Evolutionary conservation across 352 stramenopile genomes (phyloP).

Genomic region (Phytophthora meadii): DNA sequence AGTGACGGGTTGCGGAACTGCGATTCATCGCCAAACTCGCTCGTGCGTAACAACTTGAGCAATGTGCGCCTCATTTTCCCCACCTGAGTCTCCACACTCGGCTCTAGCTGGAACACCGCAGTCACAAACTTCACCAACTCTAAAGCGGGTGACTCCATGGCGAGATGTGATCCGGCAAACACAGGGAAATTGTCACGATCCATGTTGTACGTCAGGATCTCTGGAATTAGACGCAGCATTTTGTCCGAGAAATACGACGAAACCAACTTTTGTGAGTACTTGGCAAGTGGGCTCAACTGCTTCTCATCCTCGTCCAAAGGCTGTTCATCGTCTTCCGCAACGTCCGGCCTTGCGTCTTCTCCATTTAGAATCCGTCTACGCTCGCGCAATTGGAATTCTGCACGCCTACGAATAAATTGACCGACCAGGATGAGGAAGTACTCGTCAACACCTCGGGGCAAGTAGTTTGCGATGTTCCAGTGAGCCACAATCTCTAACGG

Average conservation of each 20-base stretch:
- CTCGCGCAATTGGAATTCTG: conserved; percentile 60
- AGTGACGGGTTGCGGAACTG: conserved; percentile 95
- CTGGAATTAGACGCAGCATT: conserved; percentile 74
- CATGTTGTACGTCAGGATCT: conserved; percentile 80
- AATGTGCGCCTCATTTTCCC: conserved; percentile 92
- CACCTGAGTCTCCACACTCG: conserved; percentile 90
- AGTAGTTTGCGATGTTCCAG: conserved; percentile 91
- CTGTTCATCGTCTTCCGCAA: conserved; percentile 35
- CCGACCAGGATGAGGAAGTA: conserved; percentile 92
- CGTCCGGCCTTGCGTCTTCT: conserved; percentile 21
- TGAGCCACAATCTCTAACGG: conserved; percentile 79
- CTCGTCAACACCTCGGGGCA: conserved; percentile 83
- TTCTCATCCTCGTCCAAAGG: conserved; percentile 61
- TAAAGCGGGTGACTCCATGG: conserved; percentile 90
- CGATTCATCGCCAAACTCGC: conserved; percentile 81
- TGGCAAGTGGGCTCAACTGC: conserved; percentile 57
- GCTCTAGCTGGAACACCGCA: conserved; percentile 94
- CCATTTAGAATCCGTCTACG: conserved; percentile 28
- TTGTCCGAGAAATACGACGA: conserved; percentile 82
- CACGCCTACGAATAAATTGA: conserved; percentile 84
- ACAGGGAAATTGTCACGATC: conserved; percentile 77
- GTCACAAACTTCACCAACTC: conserved; percentile 98
- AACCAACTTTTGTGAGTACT: conserved; percentile 79
- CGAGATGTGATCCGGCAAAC: conserved; percentile 86
- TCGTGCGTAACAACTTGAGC: conserved; percentile 82